phyloP scores from a whole-genome alignment of 768 basidiomycete species.

The Paxillus rubicundulus region DNA sequence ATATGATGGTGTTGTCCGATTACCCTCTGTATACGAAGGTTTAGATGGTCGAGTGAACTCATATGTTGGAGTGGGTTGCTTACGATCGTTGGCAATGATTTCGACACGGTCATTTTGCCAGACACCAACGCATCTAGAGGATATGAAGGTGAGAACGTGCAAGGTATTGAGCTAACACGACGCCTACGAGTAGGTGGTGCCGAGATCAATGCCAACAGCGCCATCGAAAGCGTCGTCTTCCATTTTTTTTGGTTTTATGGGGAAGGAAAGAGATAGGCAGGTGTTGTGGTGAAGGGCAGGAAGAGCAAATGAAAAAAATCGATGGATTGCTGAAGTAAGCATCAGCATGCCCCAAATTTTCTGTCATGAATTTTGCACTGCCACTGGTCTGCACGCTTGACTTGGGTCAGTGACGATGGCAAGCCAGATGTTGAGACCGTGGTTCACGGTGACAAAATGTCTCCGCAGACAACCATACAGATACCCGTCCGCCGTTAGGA shows the following conservation, averaged over 20 bases:
- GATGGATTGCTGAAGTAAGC: slow-evolving; percentile 56
- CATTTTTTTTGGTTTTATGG: slow-evolving; percentile 55
- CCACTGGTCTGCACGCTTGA: slow-evolving; percentile 21
- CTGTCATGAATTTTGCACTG: slow-evolving; percentile 31
- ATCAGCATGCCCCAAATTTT: slow-evolving; percentile 10
- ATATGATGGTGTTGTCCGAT: slow-evolving; percentile 98
- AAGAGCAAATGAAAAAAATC: slow-evolving; percentile 39
- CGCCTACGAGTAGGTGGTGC: slow-evolving; percentile 93
- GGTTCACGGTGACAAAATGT: slow-evolving; percentile 23
- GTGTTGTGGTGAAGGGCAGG: slow-evolving; percentile 34
- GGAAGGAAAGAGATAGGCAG: slow-evolving; percentile 32
- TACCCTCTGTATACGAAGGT: slow-evolving; percentile 66
- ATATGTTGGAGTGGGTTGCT: slow-evolving; percentile 31
- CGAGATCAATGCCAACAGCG: slow-evolving; percentile 95
- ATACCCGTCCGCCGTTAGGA: slow-evolving; percentile 11
- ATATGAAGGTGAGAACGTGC: slow-evolving; percentile 19
- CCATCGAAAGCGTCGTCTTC: slow-evolving; percentile 89
- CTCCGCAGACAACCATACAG: slow-evolving; percentile 8
- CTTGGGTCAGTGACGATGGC: slow-evolving; percentile 25
- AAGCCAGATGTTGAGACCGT: slow-evolving; percentile 21
- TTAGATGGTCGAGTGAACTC: neutral
- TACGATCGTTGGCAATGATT: slow-evolving; percentile 97
- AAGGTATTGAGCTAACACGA: slow-evolving; percentile 14
- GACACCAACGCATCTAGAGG: slow-evolving; percentile 88
- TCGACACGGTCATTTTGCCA: slow-evolving; percentile 99